Base-by-base conservation (phyloP, 2,329 filamentous ascomycete species). In the Fusarium luffae region DNA sequence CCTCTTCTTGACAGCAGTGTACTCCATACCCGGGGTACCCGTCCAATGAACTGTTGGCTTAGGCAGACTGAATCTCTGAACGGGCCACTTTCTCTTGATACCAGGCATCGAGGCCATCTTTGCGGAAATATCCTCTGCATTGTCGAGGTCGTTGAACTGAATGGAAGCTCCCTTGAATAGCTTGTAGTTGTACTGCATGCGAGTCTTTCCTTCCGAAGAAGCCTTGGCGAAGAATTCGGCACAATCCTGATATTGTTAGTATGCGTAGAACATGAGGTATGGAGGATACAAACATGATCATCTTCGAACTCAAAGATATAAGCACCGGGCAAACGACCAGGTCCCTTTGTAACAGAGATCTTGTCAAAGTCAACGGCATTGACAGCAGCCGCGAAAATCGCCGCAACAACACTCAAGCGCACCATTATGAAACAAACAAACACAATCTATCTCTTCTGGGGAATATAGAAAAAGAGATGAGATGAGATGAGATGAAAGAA, bases 131-230 rank as follows among this genome's bases (percentile, higher is more conserved):
- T 82, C 76, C 25, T 84, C 80, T 30, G 84, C 82, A 27, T 79
- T 81, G n/a, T 80, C 76, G 46, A 80, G 51, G 59, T 87, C 80
- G 55, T 84, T 78, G 74, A 88, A 82, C 71, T 85, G 82, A 63
- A 88, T 83, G 3, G 86, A 87, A 4, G 81, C 82, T 55, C 85
- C 86, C 70, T 84, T 85, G 81, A 88, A 88, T 19, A 88, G 78
- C 67, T 82, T 79, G 71, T 81, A 85, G 66, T 84, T 78, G 60
- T 86, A 80, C 58, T 82, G 81, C 80, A 85, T 82, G 55, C 84
- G 83, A 49, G 78, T 73, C 10, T 78, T 72, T 65, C 86, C 83
- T 82, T 85, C 49, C 25, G 49, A 7, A 0, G 60, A 43, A 6
- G 68, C 68, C 16, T 52, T 61, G 40, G 60, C 46, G 10, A 66